Evolutionary conservation across 2,329 filamentous ascomycete species (phyloP), one percentile per base, ranked within the genome.

Genomic region (Sporothrix brasiliensis): DNA sequence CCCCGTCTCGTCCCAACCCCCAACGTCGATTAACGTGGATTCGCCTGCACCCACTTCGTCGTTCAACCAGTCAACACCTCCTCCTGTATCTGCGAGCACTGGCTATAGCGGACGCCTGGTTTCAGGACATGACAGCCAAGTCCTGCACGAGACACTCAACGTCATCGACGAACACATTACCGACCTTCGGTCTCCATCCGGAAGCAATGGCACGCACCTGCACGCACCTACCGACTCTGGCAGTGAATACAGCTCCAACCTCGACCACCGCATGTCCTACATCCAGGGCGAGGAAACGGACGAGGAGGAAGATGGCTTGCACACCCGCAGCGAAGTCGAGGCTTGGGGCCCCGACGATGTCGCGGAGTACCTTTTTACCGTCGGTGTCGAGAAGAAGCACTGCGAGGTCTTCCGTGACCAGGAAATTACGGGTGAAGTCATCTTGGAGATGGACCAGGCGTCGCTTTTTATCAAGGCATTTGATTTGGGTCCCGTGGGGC

Each of bases 111-210:
- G 71, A 19, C 72, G 78, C 13, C 66, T 80, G 56, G 54, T 72
- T 76, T 81, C 74, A 78, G 72, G 83, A 21, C 83, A 88, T 74
- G 87, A 89, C 69, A 91, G 89, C 77, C 91, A 92, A 13, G 94
- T 97, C 66, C 91, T 98, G 83, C 93, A 94, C 78, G 94, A 98
- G 79, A 97, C 94, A 0, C 82, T 98, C 67, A 97, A 93, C 77
- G 94, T 98, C 71, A 98, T 98, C 76, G 91, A 98, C 79, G 94
- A 98, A 80, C 94, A 97, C 78, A 97, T 98, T 75, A 97, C 93
- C 54, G 92, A 97, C 78, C 87, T 98, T 73, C 83, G 86, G 72
- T 86, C 85, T 21, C 81, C 86, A 7, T 58, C 72, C 4, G 81
- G 83, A 5, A 83, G 80, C 72, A 85, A 82, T 72, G 86, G 87